Percentiles rank a stretch among this genome's conserved stretches.
These are phyloP conservation scores for Lichtheimia ramosa DNA, from an alignment of 371 early-diverging fungal species.

Conservation along the genomic window DNA sequence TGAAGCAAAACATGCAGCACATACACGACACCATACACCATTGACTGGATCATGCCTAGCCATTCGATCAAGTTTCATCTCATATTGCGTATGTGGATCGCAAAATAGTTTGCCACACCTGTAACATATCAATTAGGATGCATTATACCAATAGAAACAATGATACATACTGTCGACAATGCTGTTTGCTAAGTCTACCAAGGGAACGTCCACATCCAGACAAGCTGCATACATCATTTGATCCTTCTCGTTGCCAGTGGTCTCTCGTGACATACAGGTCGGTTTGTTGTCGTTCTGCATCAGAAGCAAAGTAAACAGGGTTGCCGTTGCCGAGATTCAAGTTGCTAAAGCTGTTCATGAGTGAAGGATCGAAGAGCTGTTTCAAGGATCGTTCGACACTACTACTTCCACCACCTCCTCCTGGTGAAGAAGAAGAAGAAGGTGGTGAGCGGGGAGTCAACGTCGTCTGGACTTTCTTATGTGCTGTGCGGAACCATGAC, in stretches of 20 bases:
- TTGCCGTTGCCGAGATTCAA: slow-evolving; percentile 16
- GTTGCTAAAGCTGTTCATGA: slow-evolving; percentile 24
- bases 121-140: neutral
- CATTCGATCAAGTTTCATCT: slow-evolving; percentile 65
- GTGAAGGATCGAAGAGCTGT: slow-evolving; percentile 32
- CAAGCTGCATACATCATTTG: slow-evolving; percentile 40
- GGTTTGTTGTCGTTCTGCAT: slow-evolving; percentile 27
- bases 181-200: slow-evolving; percentile 39
- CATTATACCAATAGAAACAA: neutral
- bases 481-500: slow-evolving; percentile 47
- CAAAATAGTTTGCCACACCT: slow-evolving; percentile 76
- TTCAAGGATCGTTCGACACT: slow-evolving; percentile 20
- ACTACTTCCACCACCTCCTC: neutral
- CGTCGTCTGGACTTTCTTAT: slow-evolving; percentile 42
- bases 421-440: slow-evolving; percentile 6
- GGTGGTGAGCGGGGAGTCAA: slow-evolving; percentile 15
- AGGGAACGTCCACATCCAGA: slow-evolving; percentile 42
- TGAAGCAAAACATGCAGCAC: slow-evolving; percentile 63
- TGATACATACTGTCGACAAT: slow-evolving; percentile 42
- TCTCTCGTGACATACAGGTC: slow-evolving; percentile 42
- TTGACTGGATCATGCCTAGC: slow-evolving; percentile 72
- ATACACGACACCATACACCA: slow-evolving; percentile 80
- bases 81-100: slow-evolving; percentile 67
- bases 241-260: slow-evolving; percentile 57
- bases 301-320: slow-evolving; percentile 37